Evolutionary conservation across 805 yeast genomes (phyloP).

Genomic region (Clavispora carvajalis): DNA sequence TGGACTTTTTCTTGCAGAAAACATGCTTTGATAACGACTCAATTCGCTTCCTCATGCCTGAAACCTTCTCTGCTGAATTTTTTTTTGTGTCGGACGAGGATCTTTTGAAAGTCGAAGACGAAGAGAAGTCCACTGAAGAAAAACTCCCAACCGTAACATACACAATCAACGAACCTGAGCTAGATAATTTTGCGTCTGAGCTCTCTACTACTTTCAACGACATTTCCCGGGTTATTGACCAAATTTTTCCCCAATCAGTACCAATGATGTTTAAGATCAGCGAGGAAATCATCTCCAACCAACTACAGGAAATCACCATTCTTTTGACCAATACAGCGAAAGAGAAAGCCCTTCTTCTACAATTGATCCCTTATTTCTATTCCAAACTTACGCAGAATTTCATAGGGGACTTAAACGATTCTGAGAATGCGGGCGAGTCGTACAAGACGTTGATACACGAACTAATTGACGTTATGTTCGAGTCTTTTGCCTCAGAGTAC

Average conservation of each 20-base stretch:
- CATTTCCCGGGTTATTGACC: conserved; percentile 35
- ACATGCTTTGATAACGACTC: conserved; percentile 35
- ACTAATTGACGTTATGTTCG: conserved; percentile 39
- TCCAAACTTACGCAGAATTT: conserved; percentile 22
- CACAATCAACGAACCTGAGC: conserved; percentile 11
- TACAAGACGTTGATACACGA: conserved; percentile 28
- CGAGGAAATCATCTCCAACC: conserved; percentile 41
- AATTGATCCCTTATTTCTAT: conserved; percentile 37
- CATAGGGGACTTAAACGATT: conserved; percentile 20
- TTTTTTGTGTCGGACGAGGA: conserved; percentile 15
- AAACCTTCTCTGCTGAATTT: conserved; percentile 18
- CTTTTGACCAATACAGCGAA: conserved; percentile 25
- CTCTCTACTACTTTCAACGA: conserved; percentile 34
- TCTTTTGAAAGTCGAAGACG: neutral
- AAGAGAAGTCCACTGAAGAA: neutral
- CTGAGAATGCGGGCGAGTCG: conserved; percentile 34
- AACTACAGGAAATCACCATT: conserved; percentile 29
- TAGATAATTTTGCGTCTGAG: conserved; percentile 22
- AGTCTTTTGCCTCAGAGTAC: conserved; percentile 36
- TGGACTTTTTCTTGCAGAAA: conserved; percentile 41
- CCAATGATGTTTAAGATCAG: conserved; percentile 46
- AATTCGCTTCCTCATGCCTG: conserved; percentile 25
- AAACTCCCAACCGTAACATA: too few relatives aligned
- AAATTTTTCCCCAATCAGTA: conserved; percentile 37
- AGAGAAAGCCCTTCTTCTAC: conserved; percentile 25